Evolutionary conservation across 495 filamentous ascomycete species (phyloP), one percentile per base, ranked within the genome.

Genomic region (Trichodelitschia bisporula): DNA sequence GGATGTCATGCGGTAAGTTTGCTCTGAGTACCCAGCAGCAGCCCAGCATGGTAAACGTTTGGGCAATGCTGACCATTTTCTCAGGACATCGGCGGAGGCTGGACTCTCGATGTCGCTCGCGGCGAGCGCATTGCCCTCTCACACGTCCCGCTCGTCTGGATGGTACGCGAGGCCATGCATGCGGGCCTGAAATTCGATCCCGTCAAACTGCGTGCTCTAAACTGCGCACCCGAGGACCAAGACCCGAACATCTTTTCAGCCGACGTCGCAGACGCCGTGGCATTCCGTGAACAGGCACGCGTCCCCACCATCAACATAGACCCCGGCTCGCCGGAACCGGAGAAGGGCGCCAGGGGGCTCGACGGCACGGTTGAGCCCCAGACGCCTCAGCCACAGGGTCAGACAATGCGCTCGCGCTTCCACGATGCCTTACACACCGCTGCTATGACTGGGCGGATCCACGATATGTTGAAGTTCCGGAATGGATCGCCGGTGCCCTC

Each of bases 141-240:
- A 34, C 75, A 90, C 41, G 60, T 69, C 4, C 77, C 79, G 2
- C 54, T 86, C 2, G 63, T 75, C 3, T 89, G 77, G 67, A 89
- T 89, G 74, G 66, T 84, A 2, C 60, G 71, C 30, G 77, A 84
- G 49, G 76, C 77, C 3, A 63, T 69, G 32, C 62, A 56, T 14
- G 77, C 77, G 2, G 77, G 77, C 0, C 60, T 84, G 8, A 48
- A 57, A 3, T 78, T 84, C 23, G 75, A 84, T 38, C 35, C 51
- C 8, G 56, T 64, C 29, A 77, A 79, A 37, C 57, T 84, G 40
- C 59, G 60, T 20, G 59, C 64, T 15, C 61, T 78, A 42, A 68
- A 67, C 25, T 71, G 69, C 23, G 62, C 63, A 25, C 56, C 63
- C 31, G 56, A 61, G 20, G 56, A 51, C 6, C 4, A 34, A 31